Evolutionary conservation across 2,329 filamentous ascomycete species (phyloP), one percentile per base, ranked within the genome.

Genomic region (Emericellopsis atlantica): DNA sequence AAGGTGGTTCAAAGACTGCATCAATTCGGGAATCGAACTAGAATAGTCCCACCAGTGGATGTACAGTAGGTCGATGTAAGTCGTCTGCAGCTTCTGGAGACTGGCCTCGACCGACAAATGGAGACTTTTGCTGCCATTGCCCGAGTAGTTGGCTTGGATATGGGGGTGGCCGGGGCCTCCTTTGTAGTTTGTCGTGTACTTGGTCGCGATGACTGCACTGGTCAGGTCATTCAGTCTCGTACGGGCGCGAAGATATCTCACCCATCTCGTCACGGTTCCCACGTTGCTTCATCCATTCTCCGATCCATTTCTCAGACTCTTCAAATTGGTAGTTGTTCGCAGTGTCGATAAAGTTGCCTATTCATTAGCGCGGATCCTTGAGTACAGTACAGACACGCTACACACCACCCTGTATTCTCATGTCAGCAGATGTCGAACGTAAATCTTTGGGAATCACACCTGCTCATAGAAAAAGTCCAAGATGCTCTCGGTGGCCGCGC

Each of bases 271-370:
- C 79, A 21, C 82, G 71, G 44, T 74, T 74, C n/a, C 69, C 66
- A 9, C 76, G 70, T 45, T 69, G 69, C 49, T 68, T 65, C 75
- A 83, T 80, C 79, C 81, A 86, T 48, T 81, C 77, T 31, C 81
- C 81, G 43, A 86, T 63, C 74, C 79, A 81, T 40, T 51, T 57
- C 57, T 85, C 81, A 1, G 74, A 74, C 54, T 83, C 68, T 44
- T 65, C 66, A 41, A 66, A 60, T 49, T 82, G 79, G 58, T 85
- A 85, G 55, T 79, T 79, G 60, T 77, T 81, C 44, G 79, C 52
- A 0, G 79, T 84, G 54, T 86, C 82, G 51, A 86, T 79, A 56
- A 86, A 85, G 59, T 86, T 86, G 21, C 82, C 81, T 43, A 32
- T 11, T 24, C 36, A 37, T 37, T 18, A 22, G 36, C 22, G 11